Evolutionary conservation across 2,329 filamentous ascomycete species (phyloP), one percentile per base, ranked within the genome.

Genomic region (Aspergillus sclerotialis): DNA sequence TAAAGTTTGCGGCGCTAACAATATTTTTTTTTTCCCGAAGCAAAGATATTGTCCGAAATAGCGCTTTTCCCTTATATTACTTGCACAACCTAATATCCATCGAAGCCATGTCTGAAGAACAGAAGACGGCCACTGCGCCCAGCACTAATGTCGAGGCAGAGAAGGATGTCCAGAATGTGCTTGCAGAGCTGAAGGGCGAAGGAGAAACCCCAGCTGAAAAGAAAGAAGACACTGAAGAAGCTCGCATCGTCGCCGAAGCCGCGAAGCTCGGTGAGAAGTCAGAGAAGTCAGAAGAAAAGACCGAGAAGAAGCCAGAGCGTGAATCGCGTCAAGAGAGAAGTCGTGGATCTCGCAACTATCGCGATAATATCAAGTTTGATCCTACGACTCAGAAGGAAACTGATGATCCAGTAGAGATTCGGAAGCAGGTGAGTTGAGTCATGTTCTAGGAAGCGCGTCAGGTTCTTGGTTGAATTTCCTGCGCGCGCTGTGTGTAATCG

Each of bases 371-470:
- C 61, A 86, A 84, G 62, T 85, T 81, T 38, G 80, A 88, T 52
- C 73, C 84, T 32, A 78, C 78, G 31, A 61, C 69, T 23, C 75
- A 78, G 44, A 68, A 79, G 34, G 80, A 86, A 55, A 82, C 81
- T 15, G 79, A 83, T 50, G 85, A 95, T 60, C 84, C 84, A 2
- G 72, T 71, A 15, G 76, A 83, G 63, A 94, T 95, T 53, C 82
- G 86, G 59, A 82, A 82, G 56, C 89, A 93, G 73, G 84, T 85
- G 69, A 57, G 59, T 42, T 17, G 10, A 6, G 10, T 10, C 10
- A 10, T 5, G 11, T n/a, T n/a, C n/a, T n/a, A n/a, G n/a, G n/a
- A n/a, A n/a, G n/a, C n/a, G n/a, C n/a, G n/a, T n/a, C n/a, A n/a
- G n/a, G n/a, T n/a, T n/a, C n/a, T n/a, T n/a, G n/a, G n/a, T 15